A percentile compares a stretch with the other conserved stretches of the same genome.
Conservation (phyloP, 2,329 filamentous ascomycete species). For the Grosmannia serpens region DNA sequence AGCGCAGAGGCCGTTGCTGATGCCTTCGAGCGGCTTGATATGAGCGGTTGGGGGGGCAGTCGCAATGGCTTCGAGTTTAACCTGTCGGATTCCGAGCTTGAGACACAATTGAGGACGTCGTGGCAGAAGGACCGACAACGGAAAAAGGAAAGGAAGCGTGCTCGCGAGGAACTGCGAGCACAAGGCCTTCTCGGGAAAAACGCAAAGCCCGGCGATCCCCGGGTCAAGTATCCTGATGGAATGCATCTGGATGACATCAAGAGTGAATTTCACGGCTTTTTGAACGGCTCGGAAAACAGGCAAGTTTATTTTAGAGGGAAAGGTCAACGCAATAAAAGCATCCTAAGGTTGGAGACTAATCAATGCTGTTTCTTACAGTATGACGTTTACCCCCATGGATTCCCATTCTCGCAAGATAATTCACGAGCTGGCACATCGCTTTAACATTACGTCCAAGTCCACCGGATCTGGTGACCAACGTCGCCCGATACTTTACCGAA, state of each 20-base stretch:
- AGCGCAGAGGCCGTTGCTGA: conserved; percentile 32
- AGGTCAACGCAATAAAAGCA: not conserved
- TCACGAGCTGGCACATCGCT: conserved; percentile 64
- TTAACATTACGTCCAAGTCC: conserved; percentile 77
- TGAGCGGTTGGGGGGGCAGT: conserved; percentile 66
- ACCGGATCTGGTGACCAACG: conserved; percentile 61
- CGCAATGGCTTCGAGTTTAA: conserved; percentile 23
- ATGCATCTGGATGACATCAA: conserved; percentile 61
- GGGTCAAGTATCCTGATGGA: conserved; percentile 60
- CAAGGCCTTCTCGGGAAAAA: conserved; percentile 54
- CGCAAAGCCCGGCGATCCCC: conserved; percentile 45
- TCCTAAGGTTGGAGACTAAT: not conserved
- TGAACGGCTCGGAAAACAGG: conserved; percentile 52
- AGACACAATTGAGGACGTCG: conserved; percentile 42
- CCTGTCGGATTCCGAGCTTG: conserved; percentile 56
- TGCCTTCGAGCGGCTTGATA: conserved; percentile 59
- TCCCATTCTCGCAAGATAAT: conserved; percentile 64
- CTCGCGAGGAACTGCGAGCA: conserved; percentile 56
- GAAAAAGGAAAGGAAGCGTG: conserved; percentile 59
- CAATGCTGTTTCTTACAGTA: conserved; percentile 28
- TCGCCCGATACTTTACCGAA: conserved; percentile 69
- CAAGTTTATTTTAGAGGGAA: conserved; percentile 24
- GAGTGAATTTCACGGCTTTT: conserved; percentile 60
- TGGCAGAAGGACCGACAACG: conserved; percentile 59
- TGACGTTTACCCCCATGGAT: conserved; percentile 74